Evolutionary conservation across 2,329 filamentous ascomycete species (phyloP).

Genomic region (Aspergillus clavatus): DNA sequence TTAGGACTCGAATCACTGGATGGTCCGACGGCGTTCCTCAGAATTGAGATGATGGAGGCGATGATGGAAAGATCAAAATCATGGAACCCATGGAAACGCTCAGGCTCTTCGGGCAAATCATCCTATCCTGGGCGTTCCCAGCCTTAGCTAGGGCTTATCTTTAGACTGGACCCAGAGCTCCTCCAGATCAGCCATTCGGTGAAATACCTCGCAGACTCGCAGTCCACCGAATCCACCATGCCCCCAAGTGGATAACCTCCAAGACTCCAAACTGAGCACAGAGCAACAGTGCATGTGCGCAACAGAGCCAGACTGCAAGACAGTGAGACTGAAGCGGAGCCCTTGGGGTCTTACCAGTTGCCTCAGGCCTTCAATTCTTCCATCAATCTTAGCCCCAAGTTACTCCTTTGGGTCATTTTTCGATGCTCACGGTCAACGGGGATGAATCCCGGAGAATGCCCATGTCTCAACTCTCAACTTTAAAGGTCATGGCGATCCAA

Average conservation of each 20-base stretch:
- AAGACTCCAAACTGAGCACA: too few relatives aligned
- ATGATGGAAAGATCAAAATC: not conserved
- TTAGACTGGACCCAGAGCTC: not conserved
- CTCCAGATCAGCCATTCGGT: not conserved
- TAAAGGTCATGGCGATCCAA: slow-evolving; percentile 14
- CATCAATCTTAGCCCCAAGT: too few relatives aligned
- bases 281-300: too few relatives aligned
- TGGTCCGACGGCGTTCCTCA: too few relatives aligned
- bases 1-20: not conserved
- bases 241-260: too few relatives aligned
- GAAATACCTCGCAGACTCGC: not conserved
- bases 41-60: not conserved
- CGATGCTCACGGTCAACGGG: not conserved
- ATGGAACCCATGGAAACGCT: not conserved
- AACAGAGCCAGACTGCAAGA: too few relatives aligned
- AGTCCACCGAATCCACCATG: not conserved
- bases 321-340: too few relatives aligned
- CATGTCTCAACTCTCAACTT: slow-evolving; percentile 4
- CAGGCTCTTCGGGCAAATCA: not conserved
- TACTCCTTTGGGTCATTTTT: too few relatives aligned
- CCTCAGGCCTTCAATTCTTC: too few relatives aligned
- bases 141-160: slow-evolving; percentile 1
- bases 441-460: slow-evolving; percentile 2
- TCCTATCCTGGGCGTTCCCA: too few relatives aligned
- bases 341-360: too few relatives aligned